Conservation (phyloP, 2,329 filamentous ascomycete genomes). For the Colletotrichum paranaense region DNA sequence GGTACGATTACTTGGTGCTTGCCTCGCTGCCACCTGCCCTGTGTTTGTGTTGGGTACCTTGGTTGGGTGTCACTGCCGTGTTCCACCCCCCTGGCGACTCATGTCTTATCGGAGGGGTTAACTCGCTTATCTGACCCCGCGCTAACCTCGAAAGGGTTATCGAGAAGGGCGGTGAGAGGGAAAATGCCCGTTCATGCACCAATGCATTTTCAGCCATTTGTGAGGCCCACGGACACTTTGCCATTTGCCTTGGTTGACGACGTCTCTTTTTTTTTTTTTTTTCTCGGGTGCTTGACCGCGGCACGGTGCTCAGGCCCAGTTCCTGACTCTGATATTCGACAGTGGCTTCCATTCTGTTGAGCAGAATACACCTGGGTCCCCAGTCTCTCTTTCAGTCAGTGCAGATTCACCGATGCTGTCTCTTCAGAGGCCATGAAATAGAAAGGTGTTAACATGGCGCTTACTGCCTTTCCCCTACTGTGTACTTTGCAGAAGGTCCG, state of each 20-base stretch:
- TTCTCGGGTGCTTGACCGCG: too few species aligned
- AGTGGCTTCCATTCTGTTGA: slow-evolving; percentile 9
- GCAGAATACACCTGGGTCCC: neutral
- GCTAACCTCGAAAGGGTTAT: slow-evolving; percentile 36
- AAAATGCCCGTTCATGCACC: slow-evolving; percentile 38
- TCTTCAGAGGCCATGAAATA: neutral
- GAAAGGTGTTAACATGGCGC: neutral
- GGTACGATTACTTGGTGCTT: neutral
- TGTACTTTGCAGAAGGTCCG: neutral
- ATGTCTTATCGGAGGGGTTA: slow-evolving; percentile 41
- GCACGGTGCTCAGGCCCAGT: neutral
- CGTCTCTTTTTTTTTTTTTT: neutral
- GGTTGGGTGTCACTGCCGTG: slow-evolving; percentile 1
- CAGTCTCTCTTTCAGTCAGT: neutral
- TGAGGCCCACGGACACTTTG: slow-evolving; percentile 8
- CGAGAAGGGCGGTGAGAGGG: slow-evolving; percentile 43
- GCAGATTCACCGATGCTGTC: too few species aligned
- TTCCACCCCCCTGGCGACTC: slow-evolving; percentile 36
- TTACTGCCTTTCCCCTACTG: neutral
- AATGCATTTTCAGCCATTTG: slow-evolving; percentile 17
- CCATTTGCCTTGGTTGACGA: slow-evolving; percentile 8
- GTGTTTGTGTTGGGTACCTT: neutral
- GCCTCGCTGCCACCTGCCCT: slow-evolving; percentile 4
- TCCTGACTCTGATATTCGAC: slow-evolving; percentile 17
- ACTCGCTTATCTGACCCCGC: slow-evolving; percentile 38